Base-by-base conservation (phyloP, 2,329 filamentous ascomycete species). In the Hymenoscyphus scutula region DNA sequence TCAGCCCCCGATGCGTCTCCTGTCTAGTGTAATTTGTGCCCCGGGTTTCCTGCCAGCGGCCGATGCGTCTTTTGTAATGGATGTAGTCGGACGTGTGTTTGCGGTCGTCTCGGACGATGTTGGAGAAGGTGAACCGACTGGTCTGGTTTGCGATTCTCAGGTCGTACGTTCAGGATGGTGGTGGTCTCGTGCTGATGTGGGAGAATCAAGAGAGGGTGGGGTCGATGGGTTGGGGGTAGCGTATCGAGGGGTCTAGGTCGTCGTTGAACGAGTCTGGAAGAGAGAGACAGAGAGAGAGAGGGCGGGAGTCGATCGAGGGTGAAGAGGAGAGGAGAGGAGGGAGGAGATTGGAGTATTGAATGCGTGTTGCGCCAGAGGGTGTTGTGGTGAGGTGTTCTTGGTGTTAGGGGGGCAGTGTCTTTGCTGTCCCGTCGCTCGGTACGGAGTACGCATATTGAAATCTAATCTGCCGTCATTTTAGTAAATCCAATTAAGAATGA, bases 101-200 rank as follows among this genome's bases (percentile, higher is more conserved):
- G 55, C 19, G 55, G 23, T 57, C 30, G 37, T 54, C 45, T 51
- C 45, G 19, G 45, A 51, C 45, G 45, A 51, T 23, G n/a, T 51
- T 19, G 23, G 25, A 51, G 19, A 51, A 23, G 23, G 45, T 23
- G 45, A 51, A 25, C 45, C 45, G 19, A 11, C 19, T 25, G 41
- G 17, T 37, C 17, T 48, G 45, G 41, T n/a, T 10, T 41, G 25
- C 32, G 45, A 15, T 27, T 25, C 29, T 30, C 11, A 37, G 41
- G 58, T 51, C n/a, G 45, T n/a, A 29, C 23, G 29, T 34, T 32
- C 30, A 17, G 27, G 32, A 17, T 34, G 51, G 58, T 34, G 51
- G 58, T 34, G 41, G 58, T 59, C 58, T 59, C 58, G 58, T 59
- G 58, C 58, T 53, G 58, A 59, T 59, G 58, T 53, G 58, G 58